These are phyloP conservation scores for Chernovozyma aurita DNA, from an alignment of 1,139 yeast genomes.

Conservation along the genomic window DNA sequence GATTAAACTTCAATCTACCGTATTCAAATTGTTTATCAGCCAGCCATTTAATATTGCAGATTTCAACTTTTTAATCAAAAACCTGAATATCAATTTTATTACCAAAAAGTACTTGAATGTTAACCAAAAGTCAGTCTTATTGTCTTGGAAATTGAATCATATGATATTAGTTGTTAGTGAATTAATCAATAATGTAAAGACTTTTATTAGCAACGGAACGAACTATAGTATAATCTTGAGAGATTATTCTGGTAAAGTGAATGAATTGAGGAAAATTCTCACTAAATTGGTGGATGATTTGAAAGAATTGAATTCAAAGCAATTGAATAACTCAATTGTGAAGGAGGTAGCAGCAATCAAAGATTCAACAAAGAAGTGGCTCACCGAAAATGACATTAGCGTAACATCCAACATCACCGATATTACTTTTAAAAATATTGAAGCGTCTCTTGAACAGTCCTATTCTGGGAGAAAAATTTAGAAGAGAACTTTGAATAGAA, in stretches of 20 bases:
- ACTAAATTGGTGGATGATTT: slow-evolving; percentile 2
- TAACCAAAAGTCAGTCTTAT: slow-evolving; percentile 12
- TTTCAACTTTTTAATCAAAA: slow-evolving; percentile 27
- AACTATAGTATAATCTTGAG: neutral
- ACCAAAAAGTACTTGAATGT: slow-evolving; percentile 10
- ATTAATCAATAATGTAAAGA: slow-evolving; percentile 19
- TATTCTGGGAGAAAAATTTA: neutral
- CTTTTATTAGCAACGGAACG: neutral
- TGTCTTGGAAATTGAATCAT: slow-evolving; percentile 19
- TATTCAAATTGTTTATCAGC: slow-evolving; percentile 20
- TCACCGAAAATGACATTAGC: slow-evolving; percentile 11
- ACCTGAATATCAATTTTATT: slow-evolving; percentile 25
- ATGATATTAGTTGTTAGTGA: slow-evolving; percentile 22
- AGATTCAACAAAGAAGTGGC: slow-evolving; percentile 6
- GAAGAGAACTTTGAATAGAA: too few relatives aligned
- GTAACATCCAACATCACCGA: slow-evolving; percentile 7
- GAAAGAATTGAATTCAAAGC: slow-evolving; percentile 4
- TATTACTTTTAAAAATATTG: slow-evolving; percentile 9
- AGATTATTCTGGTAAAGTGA: slow-evolving; percentile 2
- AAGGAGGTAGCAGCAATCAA: neutral
- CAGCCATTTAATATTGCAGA: slow-evolving; percentile 21
- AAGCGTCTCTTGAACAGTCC: slow-evolving; percentile 5
- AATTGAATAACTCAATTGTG: slow-evolving; percentile 2
- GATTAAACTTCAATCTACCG: slow-evolving; percentile 20
- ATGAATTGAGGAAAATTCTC: slow-evolving; percentile 4